Conservation (phyloP, 768 basidiomycete genomes). For the Termitomyces titanicus region DNA sequence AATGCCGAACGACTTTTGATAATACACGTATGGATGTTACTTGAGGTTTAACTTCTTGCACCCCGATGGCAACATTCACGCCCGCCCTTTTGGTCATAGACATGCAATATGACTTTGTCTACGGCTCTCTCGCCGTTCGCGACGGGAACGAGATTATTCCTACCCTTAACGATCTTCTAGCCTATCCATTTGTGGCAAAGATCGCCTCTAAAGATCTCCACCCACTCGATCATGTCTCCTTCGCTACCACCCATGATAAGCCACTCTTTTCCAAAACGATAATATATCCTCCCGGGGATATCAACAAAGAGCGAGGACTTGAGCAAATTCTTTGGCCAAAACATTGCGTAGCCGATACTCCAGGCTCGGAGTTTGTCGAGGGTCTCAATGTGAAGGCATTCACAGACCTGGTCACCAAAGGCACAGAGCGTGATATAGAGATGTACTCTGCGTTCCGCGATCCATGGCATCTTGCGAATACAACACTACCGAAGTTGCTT, state of each 20-base stretch:
- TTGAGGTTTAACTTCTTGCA: not conserved
- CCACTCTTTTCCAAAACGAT: conserved; percentile 36
- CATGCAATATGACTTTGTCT: conserved; percentile 82
- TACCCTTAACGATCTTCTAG: conserved; percentile 53
- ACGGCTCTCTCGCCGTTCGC: conserved; percentile 69
- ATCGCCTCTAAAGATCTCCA: conserved; percentile 60
- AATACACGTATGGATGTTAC: too few relatives aligned
- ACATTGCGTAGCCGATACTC: conserved; percentile 64
- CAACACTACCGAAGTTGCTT: conserved; percentile 43
- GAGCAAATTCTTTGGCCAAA: conserved; percentile 76
- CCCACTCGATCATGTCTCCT: conserved; percentile 66
- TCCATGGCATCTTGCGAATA: conserved; percentile 44
- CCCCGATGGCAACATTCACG: conserved; percentile 21
- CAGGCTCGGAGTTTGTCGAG: conserved; percentile 59
- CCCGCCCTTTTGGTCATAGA: conserved; percentile 72
- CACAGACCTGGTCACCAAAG: conserved; percentile 49
- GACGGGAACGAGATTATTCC: conserved; percentile 56
- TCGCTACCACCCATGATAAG: conserved; percentile 45
- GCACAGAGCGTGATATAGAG: conserved; percentile 57
- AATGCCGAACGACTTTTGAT: too few relatives aligned
- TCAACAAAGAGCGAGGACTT: conserved; percentile 24
- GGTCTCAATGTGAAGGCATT: conserved; percentile 40
- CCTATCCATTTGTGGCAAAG: conserved; percentile 46
- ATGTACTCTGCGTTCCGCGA: conserved; percentile 81
- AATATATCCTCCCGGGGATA: conserved; percentile 37